Evolutionary conservation across 495 filamentous ascomycete species (phyloP), one percentile per base, ranked within the genome.

Genomic region (Aspergillus indologenus): DNA sequence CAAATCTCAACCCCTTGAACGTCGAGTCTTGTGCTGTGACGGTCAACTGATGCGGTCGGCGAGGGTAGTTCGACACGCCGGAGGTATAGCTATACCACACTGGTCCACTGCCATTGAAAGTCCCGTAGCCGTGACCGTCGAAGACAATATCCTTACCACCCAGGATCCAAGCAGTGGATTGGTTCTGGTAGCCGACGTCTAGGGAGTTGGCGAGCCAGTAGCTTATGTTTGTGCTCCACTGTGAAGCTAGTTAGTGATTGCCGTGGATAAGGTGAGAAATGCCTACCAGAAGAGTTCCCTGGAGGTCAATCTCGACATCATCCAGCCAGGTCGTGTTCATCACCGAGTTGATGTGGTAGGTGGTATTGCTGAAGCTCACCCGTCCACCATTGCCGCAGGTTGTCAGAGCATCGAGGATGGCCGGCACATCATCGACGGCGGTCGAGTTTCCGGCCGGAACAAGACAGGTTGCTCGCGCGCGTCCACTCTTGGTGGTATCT

Each of bases 191-290:
- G 8, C 75, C 77, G 17, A 79, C 69, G 4, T 62, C 48, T 20
- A 79, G 49, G n/a, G 73, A 76, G 53, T 78, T 62, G 42, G 71
- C 70, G 1, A 79, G 64, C 77, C 79, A 81, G 63, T 81, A 81
- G 0, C 46, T 50, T 9, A 77, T 75, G 57, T 81, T 69, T 3
- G 70, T 79, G 22, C 71, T 73, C 75, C 75, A 81, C 68, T 71
- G 23, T 4, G 46, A 18, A 24, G 14, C 46, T 6, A 4, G 29
- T 20, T 24, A 7, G 24, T 17, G 2, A 12, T n/a, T 40, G 19
- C 3, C 6, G 22, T 45, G 26, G 26, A 29, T 29, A 40, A 1
- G 1, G 8, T 4, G n/a, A n/a, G n/a, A n/a, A 34, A 1, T 24
- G 40, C 55, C 18, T 34, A 69, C 64, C 22, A 66, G 53, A 5